Evolutionary conservation across 495 filamentous ascomycete genomes (phyloP), one percentile per base, ranked within the genome.

Genomic region (Podospora anserina): DNA sequence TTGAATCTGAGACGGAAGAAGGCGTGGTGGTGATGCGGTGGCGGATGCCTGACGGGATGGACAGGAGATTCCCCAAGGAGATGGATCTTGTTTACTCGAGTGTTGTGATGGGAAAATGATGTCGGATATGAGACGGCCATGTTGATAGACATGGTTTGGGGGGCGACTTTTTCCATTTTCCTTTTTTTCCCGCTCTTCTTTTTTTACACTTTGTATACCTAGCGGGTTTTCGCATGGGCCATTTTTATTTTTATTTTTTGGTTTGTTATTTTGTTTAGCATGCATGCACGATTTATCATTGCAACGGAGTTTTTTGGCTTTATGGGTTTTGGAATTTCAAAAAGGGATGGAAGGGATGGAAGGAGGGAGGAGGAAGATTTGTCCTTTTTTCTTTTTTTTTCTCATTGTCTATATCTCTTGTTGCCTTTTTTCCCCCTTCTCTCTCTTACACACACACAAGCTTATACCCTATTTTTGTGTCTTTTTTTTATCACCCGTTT

Each of bases 31-130:
- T 61, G 20, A 28, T 20, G 57, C 60, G 73, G 39, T 76, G 75
- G 75, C 71, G 74, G 68, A 73, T 75, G 53, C 26, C 66, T 16
- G 73, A 74, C 9, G 61, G 69, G 13, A 53, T 76, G 9, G 75
- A 75, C 65, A 49, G 58, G 26, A 60, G 71, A 27, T 76, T 76
- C 34, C 67, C 73, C 9, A 61, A 59, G 19, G 71, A 76, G 61
- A 76, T 76, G 75, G 75, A 76, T 49, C 73, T 63, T 49, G 69
- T 76, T n/a, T 76, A 75, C 34, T 34, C 66, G 5, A 61, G 66
- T 23, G 2, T 49, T 16, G 39, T 49, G 39, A 49, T 49, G 39
- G 39, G 23, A 23, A 49, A 49, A 11, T 49, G 13, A 49, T 49
- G 13, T 11, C 18, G 39, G 39, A 49, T 18, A 32, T 32, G 39